Evolutionary conservation across 495 filamentous ascomycete species (phyloP).

Genomic region (Talaromyces trachyspermus): DNA sequence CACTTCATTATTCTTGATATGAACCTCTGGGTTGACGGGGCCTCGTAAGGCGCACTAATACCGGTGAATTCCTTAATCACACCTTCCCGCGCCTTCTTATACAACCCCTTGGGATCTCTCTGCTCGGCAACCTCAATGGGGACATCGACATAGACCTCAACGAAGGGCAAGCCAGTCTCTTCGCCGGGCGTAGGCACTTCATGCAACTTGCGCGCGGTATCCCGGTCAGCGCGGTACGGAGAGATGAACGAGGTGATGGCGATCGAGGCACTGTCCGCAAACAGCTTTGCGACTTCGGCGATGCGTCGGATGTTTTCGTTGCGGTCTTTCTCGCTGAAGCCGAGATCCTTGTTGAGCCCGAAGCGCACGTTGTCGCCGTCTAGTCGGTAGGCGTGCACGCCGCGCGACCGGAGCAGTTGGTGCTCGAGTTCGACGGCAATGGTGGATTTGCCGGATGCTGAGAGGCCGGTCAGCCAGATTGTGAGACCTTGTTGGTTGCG

Average conservation of each 20-base stretch:
- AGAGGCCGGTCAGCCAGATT: slow-evolving; percentile 95
- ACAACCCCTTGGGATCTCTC: slow-evolving; percentile 93
- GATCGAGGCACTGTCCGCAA: slow-evolving; percentile 81
- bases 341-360: slow-evolving; percentile 94
- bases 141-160: slow-evolving; percentile 89
- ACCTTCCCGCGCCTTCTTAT: slow-evolving; percentile 90
- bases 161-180: slow-evolving; percentile 65
- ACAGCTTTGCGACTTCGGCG: slow-evolving; percentile 92
- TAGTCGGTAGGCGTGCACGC: slow-evolving; percentile 79
- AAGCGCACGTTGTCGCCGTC: slow-evolving; percentile 99
- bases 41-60: slow-evolving; percentile 87
- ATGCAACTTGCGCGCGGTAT: slow-evolving; percentile 74
- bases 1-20: slow-evolving; percentile 66
- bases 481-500: slow-evolving; percentile 87
- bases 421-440: slow-evolving; percentile 94
- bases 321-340: slow-evolving; percentile 85
- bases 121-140: slow-evolving; percentile 85
- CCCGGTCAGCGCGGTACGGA: slow-evolving; percentile 79
- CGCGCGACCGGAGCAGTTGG: slow-evolving; percentile 69
- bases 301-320: slow-evolving; percentile 97
- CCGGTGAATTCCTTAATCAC: slow-evolving; percentile 97
- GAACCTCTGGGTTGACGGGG: slow-evolving; percentile 77
- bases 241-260: slow-evolving; percentile 96
- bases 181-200: slow-evolving; percentile 40
- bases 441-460: slow-evolving; percentile 92